phyloP scores from a whole-genome alignment of 176 grass and related monocot genomes.

The Cymbopogon citratus region DNA sequence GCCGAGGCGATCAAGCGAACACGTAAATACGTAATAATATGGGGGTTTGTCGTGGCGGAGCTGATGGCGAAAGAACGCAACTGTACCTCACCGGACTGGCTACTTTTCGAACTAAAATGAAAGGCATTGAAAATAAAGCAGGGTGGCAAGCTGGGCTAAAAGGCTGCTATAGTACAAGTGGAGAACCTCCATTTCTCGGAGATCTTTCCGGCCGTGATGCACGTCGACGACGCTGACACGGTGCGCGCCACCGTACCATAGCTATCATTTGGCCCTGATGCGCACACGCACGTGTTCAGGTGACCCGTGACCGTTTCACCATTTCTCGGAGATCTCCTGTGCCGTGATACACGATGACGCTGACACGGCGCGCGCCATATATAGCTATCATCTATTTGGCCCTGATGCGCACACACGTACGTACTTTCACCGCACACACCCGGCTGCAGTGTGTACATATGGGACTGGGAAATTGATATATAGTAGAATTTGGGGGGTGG shows the following conservation, averaged over 20 bases:
- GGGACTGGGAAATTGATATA: too few species aligned
- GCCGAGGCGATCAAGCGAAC: not conserved
- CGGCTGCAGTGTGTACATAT: too few species aligned
- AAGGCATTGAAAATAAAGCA: not conserved
- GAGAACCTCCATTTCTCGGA: not conserved
- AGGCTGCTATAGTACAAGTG: not conserved
- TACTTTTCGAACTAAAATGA: not conserved
- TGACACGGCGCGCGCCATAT: not conserved
- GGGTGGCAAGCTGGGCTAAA: not conserved
- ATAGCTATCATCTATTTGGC: not conserved
- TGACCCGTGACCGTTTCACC: not conserved
- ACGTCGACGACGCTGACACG: slow-evolving; percentile 1
- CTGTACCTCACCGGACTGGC: not conserved
- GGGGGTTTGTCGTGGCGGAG: not conserved
- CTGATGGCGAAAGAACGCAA: not conserved
- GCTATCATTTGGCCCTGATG: not conserved
- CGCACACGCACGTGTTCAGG: not conserved
- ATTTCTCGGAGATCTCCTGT: not conserved
- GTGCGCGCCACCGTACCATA: not conserved
- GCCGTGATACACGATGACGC: slow-evolving; percentile 19
- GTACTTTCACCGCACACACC: too few species aligned
- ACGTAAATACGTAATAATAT: too few species aligned
- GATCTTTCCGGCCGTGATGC: slow-evolving; percentile 25
- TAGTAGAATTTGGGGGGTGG: too few species aligned
- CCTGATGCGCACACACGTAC: not conserved